Percentiles rank a stretch among this genome's conserved stretches.
These are phyloP conservation scores for Gossypium turneri DNA, from an alignment of 345 rosid genomes.

Conservation along the genomic window DNA sequence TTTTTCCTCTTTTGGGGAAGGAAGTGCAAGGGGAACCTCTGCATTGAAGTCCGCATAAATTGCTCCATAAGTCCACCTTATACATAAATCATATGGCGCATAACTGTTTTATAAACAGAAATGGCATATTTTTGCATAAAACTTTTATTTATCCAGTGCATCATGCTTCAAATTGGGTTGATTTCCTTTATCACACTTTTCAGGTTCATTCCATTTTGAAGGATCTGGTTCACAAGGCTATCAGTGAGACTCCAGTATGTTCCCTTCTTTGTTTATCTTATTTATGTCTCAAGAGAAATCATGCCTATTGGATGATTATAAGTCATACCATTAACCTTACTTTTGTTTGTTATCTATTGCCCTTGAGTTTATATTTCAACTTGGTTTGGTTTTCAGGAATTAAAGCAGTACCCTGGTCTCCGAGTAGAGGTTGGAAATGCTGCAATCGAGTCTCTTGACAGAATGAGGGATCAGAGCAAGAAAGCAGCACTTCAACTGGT, in stretches of 20 bases:
- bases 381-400: conserved; percentile 55
- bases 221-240: conserved; percentile 94
- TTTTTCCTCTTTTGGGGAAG: background rate
- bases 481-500: conserved; percentile 90
- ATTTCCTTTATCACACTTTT: background rate
- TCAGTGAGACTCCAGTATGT: conserved; percentile 78
- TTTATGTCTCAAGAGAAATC: background rate
- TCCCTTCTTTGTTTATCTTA: conserved; percentile 14
- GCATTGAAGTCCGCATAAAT: background rate
- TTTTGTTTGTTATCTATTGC: background rate
- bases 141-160: background rate
- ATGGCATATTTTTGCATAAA: background rate
- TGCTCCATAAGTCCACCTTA: background rate
- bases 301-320: background rate
- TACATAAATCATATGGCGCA: background rate
- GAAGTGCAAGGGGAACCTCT: background rate
- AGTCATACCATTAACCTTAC: background rate
- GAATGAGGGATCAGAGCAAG: conserved; percentile 84
- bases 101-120: background rate
- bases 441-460: conserved; percentile 81
- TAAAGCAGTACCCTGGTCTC: conserved; percentile 92
- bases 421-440: conserved; percentile 90
- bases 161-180: background rate
- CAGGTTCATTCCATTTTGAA: conserved; percentile 83
- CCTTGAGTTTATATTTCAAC: background rate